A percentile compares a stretch with the other conserved stretches of the same genome.
phyloP scores from a whole-genome alignment of 2,329 filamentous ascomycete genomes.

The Huntiella moniliformis region DNA sequence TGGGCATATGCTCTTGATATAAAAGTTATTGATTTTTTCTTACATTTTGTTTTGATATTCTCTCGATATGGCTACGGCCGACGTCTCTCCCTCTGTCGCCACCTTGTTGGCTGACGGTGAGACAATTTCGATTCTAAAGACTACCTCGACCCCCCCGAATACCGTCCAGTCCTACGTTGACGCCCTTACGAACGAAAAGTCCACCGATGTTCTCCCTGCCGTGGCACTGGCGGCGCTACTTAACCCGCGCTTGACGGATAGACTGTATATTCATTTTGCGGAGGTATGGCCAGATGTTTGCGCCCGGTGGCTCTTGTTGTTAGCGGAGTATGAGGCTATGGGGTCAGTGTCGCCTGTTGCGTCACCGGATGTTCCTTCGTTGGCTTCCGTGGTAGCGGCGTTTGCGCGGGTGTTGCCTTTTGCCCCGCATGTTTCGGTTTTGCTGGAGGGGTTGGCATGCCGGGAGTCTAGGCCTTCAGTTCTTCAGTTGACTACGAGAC shows the following conservation, averaged over 20 bases:
- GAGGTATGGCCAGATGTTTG: constrained; percentile 63
- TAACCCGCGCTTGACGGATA: constrained; percentile 47
- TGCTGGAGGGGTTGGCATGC: constrained; percentile 31
- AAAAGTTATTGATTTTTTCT: neutral
- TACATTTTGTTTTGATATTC: neutral
- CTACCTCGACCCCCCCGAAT: constrained; percentile 29
- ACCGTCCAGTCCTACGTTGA: constrained; percentile 14
- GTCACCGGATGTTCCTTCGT: constrained; percentile 17
- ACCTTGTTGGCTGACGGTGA: constrained; percentile 12
- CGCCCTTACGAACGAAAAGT: constrained; percentile 30
- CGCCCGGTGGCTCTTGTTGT: constrained; percentile 48
- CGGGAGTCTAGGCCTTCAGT: constrained; percentile 2
- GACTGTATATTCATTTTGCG: constrained; percentile 57
- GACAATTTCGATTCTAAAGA: constrained; percentile 29
- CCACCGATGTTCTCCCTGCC: constrained; percentile 50
- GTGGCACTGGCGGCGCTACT: constrained; percentile 49
- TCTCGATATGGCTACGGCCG: constrained; percentile 11
- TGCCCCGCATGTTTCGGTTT: constrained; percentile 59
- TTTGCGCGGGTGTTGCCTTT: constrained; percentile 68
- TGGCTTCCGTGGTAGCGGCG: constrained; percentile 37
- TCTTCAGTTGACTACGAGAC: constrained; percentile 7
- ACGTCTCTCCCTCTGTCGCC: constrained; percentile 12
- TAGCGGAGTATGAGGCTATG: constrained; percentile 18
- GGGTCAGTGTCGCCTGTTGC: constrained; percentile 3
- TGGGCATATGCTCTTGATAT: neutral